phyloP scores from a whole-genome alignment of 1,284 basidiomycete species.

The Taiwanofungus camphoratus region DNA sequence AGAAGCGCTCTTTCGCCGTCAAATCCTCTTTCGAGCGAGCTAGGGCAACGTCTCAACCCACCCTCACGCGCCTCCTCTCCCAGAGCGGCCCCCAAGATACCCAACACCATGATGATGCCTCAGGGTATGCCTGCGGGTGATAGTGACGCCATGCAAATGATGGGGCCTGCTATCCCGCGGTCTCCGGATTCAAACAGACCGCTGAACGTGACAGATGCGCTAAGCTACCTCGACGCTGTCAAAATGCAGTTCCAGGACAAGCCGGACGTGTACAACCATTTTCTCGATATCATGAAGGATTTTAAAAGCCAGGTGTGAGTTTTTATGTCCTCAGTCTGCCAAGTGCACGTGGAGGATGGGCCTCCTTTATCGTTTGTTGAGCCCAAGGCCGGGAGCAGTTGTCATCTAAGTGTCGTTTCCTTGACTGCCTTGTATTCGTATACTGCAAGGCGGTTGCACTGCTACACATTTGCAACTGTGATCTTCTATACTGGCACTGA shows the following conservation, averaged over 20 bases:
- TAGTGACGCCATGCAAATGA: conserved; percentile 2
- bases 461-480: conserved; percentile 1
- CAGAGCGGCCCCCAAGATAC: conserved; percentile 12
- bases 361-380: too few species aligned
- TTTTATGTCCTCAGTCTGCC: too few species aligned
- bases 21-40: conserved; percentile 9
- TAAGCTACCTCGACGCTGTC: conserved; percentile 95
- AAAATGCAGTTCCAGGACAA: conserved; percentile 90
- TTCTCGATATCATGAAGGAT: conserved; percentile 99
- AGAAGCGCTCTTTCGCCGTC: background rate
- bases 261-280: conserved; percentile 96
- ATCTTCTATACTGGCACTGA: conserved; percentile 11
- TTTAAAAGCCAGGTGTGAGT: conserved; percentile 92
- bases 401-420: too few species aligned
- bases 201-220: conserved; percentile 86
- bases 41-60: conserved; percentile 9
- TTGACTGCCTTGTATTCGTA: background rate
- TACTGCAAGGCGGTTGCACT: background rate
- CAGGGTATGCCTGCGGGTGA: conserved; percentile 14
- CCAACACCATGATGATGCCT: conserved; percentile 15
- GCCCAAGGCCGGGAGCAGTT: too few species aligned
- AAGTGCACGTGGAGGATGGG: too few species aligned
- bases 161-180: conserved; percentile 10
- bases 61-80: conserved; percentile 12
- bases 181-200: conserved; percentile 32